Percentiles rank a stretch among this genome's conserved stretches.
These are phyloP conservation scores for Angomonas ambiguus DNA, from an alignment of 208 protist species.

Conservation along the genomic window DNA sequence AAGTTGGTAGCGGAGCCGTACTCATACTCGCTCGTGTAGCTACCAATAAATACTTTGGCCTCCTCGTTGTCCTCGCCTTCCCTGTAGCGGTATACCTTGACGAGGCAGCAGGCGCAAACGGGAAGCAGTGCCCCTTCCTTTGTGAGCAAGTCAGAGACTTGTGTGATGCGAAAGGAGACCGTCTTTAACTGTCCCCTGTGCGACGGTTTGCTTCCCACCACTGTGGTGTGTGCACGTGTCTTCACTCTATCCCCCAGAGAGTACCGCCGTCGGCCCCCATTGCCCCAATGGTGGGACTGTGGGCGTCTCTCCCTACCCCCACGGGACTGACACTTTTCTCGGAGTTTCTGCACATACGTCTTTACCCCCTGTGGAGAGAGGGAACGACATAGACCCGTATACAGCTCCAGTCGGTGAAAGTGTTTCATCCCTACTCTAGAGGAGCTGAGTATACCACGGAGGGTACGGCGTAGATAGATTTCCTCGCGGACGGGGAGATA, in stretches of 20 bases:
- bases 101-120: no score
- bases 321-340: not conserved
- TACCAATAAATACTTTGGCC: no score
- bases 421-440: not conserved
- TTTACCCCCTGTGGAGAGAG: not conserved
- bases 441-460: not conserved
- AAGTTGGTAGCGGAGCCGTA: not conserved
- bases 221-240: not conserved
- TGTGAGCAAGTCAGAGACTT: not conserved
- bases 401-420: slow-evolving; percentile 35
- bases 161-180: not conserved
- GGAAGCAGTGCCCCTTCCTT: no score
- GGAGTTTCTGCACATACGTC: not conserved
- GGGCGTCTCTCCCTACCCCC: not conserved
- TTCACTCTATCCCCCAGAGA: no score
- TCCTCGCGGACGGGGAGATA: not conserved
- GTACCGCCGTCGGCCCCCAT: no score
- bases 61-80: no score
- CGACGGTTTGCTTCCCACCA: not conserved
- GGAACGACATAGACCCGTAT: slow-evolving; percentile 20
- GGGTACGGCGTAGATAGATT: not conserved
- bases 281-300: not conserved
- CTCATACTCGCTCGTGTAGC: no score
- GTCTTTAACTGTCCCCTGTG: not conserved
- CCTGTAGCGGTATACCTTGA: no score